Percentiles rank a stretch among this genome's conserved stretches.
These are phyloP conservation scores for Macrocybe gigantea DNA, from an alignment of 768 basidiomycete genomes.

Conservation along the genomic window DNA sequence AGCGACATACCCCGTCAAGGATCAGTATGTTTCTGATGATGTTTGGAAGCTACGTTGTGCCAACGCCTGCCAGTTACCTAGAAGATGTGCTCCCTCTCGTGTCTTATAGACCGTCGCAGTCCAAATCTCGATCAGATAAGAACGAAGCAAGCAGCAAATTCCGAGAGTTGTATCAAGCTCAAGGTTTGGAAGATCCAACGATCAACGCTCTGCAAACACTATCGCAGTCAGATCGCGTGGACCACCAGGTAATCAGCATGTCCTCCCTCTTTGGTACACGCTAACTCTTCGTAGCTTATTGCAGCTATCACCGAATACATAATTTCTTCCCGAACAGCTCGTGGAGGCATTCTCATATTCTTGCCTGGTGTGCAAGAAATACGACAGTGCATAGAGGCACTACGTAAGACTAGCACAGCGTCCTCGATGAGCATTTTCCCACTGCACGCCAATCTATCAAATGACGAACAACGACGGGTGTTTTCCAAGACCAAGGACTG, in stretches of 20 bases:
- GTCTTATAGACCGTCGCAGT: conserved; percentile 43
- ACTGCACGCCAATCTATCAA: conserved; percentile 85
- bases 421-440: conserved; percentile 57
- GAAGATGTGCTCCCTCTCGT: conserved; percentile 68
- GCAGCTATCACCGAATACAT: conserved; percentile 63
- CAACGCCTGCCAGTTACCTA: conserved; percentile 50
- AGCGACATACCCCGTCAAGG: conserved; percentile 69
- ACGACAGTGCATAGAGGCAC: conserved; percentile 62
- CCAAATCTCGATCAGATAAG: conserved; percentile 25
- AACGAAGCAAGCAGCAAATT: conserved; percentile 38
- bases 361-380: conserved; percentile 90
- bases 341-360: conserved; percentile 80
- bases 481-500: conserved; percentile 60
- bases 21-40: conserved; percentile 43
- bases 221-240: conserved; percentile 56
- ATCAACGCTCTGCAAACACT: conserved; percentile 57
- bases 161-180: conserved; percentile 40
- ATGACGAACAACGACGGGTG: conserved; percentile 74
- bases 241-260: conserved; percentile 51
- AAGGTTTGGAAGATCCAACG: conserved; percentile 46
- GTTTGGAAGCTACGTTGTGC: background rate
- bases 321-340: conserved; percentile 35
- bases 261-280: background rate
- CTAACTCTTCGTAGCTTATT: conserved; percentile 43
- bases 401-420: conserved; percentile 29